Percentiles rank a stretch among this genome's conserved stretches.
These are phyloP conservation scores for Candida namnaoensis DNA, from an alignment of 805 yeast genomes.

Conservation along the genomic window DNA sequence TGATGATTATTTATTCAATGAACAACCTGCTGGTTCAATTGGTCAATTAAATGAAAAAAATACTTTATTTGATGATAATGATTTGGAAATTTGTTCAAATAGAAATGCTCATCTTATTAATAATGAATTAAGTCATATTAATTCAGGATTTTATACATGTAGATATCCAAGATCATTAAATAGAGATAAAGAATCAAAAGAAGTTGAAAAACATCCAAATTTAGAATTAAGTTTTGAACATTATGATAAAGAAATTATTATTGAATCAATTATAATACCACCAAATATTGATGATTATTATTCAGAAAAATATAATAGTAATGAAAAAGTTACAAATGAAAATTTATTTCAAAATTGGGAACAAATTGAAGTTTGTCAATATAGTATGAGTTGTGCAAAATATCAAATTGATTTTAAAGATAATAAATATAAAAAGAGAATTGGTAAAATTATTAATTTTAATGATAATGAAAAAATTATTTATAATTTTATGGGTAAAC, in stretches of 20 bases:
- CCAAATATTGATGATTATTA: slow-evolving; percentile 28
- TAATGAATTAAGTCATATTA: slow-evolving; percentile 43
- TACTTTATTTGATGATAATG: too few relatives aligned
- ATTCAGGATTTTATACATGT: slow-evolving; percentile 48
- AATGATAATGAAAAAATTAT: too few relatives aligned
- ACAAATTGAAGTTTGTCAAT: slow-evolving; percentile 31
- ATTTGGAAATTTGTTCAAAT: slow-evolving; percentile 38
- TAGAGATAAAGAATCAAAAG: slow-evolving; percentile 1
- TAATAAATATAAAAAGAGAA: background rate
- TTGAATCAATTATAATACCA: slow-evolving; percentile 41
- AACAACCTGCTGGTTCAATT: slow-evolving; percentile 7
- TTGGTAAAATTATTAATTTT: background rate
- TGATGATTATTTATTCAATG: slow-evolving; percentile 7
- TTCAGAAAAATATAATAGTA: slow-evolving; percentile 1
- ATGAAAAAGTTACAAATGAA: slow-evolving; percentile 11
- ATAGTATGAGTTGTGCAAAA: background rate
- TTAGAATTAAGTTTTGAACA: slow-evolving; percentile 6
- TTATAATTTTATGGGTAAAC: background rate
- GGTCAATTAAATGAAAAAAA: slow-evolving; percentile 3
- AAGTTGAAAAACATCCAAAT: slow-evolving; percentile 15
- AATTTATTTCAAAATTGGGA: slow-evolving; percentile 43
- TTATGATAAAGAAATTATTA: slow-evolving; percentile 27
- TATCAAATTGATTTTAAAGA: too few relatives aligned
- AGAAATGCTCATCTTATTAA: slow-evolving; percentile 47
- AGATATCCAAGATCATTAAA: background rate